Percentiles rank a stretch among this genome's conserved stretches.
These are phyloP conservation scores for Shiraia sp. DNA, from an alignment of 2,329 filamentous ascomycete genomes.

Conservation along the genomic window DNA sequence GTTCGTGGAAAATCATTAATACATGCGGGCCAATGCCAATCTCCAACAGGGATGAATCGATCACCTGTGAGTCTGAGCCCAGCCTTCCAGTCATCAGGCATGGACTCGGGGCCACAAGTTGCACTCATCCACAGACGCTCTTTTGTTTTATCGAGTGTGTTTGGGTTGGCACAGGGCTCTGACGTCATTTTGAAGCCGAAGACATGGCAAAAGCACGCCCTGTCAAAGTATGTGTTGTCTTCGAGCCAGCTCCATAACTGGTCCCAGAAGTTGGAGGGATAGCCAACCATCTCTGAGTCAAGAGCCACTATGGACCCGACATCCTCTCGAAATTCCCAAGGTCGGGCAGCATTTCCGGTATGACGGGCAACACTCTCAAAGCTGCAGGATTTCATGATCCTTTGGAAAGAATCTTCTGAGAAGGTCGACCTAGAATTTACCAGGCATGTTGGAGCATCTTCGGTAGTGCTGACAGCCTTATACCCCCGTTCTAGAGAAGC, in stretches of 20 bases:
- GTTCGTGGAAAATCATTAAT: conserved; percentile 25
- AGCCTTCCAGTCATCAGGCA: conserved; percentile 32
- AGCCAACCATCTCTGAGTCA: conserved; percentile 39
- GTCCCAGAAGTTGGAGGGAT: no score
- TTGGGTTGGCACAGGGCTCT: conserved; percentile 23
- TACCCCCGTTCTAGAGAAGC: conserved; percentile 31
- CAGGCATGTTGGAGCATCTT: conserved; percentile 37
- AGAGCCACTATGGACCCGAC: conserved; percentile 32
- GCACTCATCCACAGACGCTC: conserved; percentile 39
- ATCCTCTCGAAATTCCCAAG: conserved; percentile 38
- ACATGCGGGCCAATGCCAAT: conserved; percentile 36
- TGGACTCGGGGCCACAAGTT: conserved; percentile 30
- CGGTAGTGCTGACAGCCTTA: conserved; percentile 19
- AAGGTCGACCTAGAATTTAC: conserved; percentile 15
- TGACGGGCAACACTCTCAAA: conserved; percentile 33
- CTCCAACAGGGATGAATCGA: conserved; percentile 30
- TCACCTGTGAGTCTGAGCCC: conserved; percentile 27
- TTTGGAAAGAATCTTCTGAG: conserved; percentile 32
- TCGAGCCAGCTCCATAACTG: conserved; percentile 19
- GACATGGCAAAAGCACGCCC: conserved; percentile 34
- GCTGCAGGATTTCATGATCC: conserved; percentile 34
- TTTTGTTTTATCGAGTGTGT: conserved; percentile 24
- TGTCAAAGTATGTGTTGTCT: conserved; percentile 38
- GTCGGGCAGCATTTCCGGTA: conserved; percentile 36
- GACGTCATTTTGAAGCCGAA: conserved; percentile 16